Conservation (phyloP, 345 rosid genomes). For the Toxicodendron radicans region DNA sequence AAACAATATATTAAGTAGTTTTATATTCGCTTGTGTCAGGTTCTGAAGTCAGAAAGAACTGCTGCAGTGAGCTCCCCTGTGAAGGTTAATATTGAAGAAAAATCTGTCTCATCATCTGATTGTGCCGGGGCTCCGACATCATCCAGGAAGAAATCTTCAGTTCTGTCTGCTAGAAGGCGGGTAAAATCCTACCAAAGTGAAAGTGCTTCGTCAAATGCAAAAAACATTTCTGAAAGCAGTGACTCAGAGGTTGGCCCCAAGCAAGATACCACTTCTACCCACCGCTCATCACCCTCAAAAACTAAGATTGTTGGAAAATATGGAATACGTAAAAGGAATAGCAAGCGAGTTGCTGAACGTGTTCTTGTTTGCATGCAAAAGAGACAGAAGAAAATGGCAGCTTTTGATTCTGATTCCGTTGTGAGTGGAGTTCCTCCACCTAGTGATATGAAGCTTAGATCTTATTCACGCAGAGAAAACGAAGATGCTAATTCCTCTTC, state of each 20-base stretch:
- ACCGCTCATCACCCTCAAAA: conserved; percentile 55
- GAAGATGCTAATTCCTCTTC: conserved; percentile 81
- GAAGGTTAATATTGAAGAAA: conserved; percentile 50
- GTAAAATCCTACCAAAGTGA: conserved; percentile 72
- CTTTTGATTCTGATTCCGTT: conserved; percentile 76
- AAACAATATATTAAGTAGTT: conserved; percentile 16
- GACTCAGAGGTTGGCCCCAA: conserved; percentile 77
- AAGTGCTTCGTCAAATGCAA: conserved; percentile 94
- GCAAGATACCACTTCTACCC: conserved; percentile 45
- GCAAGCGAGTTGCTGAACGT: conserved; percentile 87
- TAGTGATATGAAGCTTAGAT: conserved; percentile 49
- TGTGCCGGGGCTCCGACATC: conserved; percentile 41
- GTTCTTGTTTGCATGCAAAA: conserved; percentile 73
- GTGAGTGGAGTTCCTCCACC: conserved; percentile 59
- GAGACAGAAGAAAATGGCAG: conserved; percentile 72
- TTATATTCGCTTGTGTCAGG: conserved; percentile 39
- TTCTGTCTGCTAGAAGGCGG: conserved; percentile 48
- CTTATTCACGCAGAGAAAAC: conserved; percentile 57
- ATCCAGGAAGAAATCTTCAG: conserved; percentile 56
- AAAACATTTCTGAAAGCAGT: conserved; percentile 72
- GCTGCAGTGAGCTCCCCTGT: conserved; percentile 30
- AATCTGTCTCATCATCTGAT: conserved; percentile 53
- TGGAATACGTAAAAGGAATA: conserved; percentile 72
- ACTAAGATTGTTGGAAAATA: conserved; percentile 58
- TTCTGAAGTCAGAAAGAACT: conserved; percentile 56